Evolutionary conservation across 805 yeast genomes (phyloP), one percentile per base, ranked within the genome.

Genomic region (Komagataella phaffii): DNA sequence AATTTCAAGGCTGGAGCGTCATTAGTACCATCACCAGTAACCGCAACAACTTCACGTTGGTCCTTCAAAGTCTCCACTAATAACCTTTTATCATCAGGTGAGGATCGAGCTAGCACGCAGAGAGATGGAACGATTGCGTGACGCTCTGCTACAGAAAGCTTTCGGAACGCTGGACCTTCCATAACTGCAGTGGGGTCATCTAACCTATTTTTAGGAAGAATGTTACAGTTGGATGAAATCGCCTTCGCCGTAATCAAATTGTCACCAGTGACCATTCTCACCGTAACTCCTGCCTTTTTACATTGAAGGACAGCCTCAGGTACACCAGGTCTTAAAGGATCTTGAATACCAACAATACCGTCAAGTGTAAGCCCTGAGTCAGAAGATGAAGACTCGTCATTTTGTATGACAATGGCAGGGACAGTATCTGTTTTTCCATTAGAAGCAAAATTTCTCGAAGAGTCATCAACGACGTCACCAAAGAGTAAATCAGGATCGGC

Each of bases 241-340:
- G 98, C 95, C 57, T 79, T 81, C 4, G 99, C 99, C 2, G 99
- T 93, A 47, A 81, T 69, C 53, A 91, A 65, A 62, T 91, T 91
- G 66, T 93, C 99, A 66, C 99, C 99, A 18, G 99, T 93, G 47
- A 93, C 97, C 99, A 93, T 93, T 58, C 96, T 77, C 17, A 93
- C 98, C 21, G 85, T 78, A 21, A 93, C 98, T 53, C 99, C 98
- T 1, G 99, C 98, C 40, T 72, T 72, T 58, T 80, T 82, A 69
- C 99, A 93, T 61, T 85, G 84, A 45, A 74, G 72, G 24, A 93
- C 96, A 1, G 99, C 96, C 46, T 83, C 81, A n/a, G 80, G 75
- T 7, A 93, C 98, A 55, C 96, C 97, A 4, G 76, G 77, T 59
- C 97, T 82, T 53, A 93, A 73, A 0, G 99, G 99, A 69, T 93